phyloP scores from a whole-genome alignment of 169 alveolate species.

The Plasmodium reichenowi region DNA sequence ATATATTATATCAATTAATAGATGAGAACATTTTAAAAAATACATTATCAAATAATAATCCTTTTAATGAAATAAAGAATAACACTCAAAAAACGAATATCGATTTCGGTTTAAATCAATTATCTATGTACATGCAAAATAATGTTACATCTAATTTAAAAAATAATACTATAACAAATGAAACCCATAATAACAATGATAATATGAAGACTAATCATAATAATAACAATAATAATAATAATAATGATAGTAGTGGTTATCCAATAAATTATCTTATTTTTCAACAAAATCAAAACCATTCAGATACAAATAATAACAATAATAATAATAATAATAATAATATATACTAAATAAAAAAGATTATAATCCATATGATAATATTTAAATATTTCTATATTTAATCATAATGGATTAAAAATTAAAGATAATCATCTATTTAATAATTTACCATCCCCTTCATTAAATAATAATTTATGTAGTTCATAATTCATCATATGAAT shows the following conservation, averaged over 20 bases:
- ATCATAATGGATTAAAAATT: not conserved
- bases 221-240: not conserved
- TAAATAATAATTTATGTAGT: not conserved
- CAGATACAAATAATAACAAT: not conserved
- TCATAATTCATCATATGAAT: not conserved
- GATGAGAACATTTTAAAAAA: conserved; percentile 14
- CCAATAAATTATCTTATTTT: not conserved
- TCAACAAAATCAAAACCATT: not conserved
- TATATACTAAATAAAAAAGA: not conserved
- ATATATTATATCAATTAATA: not conserved
- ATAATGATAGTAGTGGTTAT: not conserved
- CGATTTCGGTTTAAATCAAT: not conserved
- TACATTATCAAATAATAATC: not conserved
- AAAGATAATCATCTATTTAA: not conserved
- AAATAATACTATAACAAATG: not conserved
- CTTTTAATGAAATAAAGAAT: not conserved
- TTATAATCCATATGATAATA: not conserved
- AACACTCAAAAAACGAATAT: not conserved
- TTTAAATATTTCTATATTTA: not conserved
- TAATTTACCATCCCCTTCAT: not conserved
- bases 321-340: too few species aligned
- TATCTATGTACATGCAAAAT: not conserved
- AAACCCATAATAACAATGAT: not conserved
- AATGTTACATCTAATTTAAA: not conserved
- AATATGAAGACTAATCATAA: not conserved